Percentiles rank a stretch among this genome's conserved stretches.
Evolutionary conservation across 352 stramenopile genomes (phyloP).

Genomic region (Globisporangium acanthophoron): DNA sequence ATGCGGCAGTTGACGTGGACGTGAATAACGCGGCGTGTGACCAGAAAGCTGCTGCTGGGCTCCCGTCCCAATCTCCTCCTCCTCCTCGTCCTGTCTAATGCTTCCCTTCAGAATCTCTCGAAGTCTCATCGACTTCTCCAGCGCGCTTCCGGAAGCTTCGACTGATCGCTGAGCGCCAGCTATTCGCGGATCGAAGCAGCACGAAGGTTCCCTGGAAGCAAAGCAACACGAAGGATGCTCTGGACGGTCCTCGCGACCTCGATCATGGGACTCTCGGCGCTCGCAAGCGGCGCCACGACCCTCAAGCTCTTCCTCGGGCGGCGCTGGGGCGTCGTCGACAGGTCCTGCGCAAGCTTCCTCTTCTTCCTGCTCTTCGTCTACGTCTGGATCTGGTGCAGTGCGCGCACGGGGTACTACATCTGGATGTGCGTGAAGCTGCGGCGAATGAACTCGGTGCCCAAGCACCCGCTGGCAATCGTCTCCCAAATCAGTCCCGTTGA

Average conservation of each 20-base stretch:
- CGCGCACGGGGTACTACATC: constrained; percentile 15
- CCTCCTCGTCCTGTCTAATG: too few species aligned
- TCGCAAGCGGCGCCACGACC: constrained; percentile 13
- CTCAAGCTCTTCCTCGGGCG: constrained; percentile 26
- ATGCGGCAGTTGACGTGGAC: too few species aligned
- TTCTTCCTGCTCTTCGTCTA: constrained; percentile 38
- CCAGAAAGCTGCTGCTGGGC: too few species aligned
- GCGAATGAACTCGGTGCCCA: constrained; percentile 21
- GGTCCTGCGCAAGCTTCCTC: constrained; percentile 29
- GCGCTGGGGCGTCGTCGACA: constrained; percentile 18
- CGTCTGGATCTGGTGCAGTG: constrained; percentile 21
- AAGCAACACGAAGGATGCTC: constrained; percentile 14
- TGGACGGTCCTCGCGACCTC: constrained; percentile 22
- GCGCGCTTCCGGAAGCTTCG: too few species aligned
- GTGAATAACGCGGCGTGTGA: too few species aligned
- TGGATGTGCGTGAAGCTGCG: constrained; percentile 24
- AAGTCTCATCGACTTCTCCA: too few species aligned
- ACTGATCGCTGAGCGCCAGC: too few species aligned
- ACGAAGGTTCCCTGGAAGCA: too few species aligned
- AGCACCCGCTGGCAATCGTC: constrained; percentile 21
- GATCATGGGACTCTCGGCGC: constrained; percentile 14
- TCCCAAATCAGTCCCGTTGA: constrained; percentile 37
- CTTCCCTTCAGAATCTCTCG: too few species aligned
- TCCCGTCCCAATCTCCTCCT: too few species aligned
- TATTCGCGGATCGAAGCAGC: too few species aligned